Evolutionary conservation across 169 alveolate species (phyloP), one percentile per base, ranked within the genome.

Genomic region (Cryptosporidium felis): DNA sequence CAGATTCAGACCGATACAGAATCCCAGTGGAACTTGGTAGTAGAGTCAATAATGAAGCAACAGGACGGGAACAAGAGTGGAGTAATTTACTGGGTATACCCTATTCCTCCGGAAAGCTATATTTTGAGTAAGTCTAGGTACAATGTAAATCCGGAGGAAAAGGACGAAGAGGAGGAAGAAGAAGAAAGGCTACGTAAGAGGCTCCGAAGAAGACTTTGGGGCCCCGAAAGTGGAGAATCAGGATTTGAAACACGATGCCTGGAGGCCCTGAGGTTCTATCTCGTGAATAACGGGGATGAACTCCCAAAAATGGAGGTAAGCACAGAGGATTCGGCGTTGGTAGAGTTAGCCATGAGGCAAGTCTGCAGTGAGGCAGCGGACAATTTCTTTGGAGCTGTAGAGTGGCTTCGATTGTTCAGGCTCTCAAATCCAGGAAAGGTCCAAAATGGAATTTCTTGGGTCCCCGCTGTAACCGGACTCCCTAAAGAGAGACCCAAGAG

Each of bases 291-390:
- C 1, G 67, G 26, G 12, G 46, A 34, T 3, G 74, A 38, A 16
- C 1, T 74, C 32, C 51, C 38, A 42, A 74, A 56, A 34, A 74
- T 74, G 74, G 85, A 74, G 36, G 67, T 53, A 18, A 42, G 56
- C 16, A 74, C 85, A 2, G 58, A 56, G 8, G 85, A 74, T 21
- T 26, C 12, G 26, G 60, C 85, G 1, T 53, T 74, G 32, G 23
- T 74, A 36, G 67, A 74, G 18, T 32, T 32, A 34, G 66, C 46
- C 16, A 38, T 74, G 21, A 74, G 67, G 8, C 16, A 56, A 21
- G 60, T 74, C 16, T 74, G 85, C 41, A 53, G 56, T 21, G 85
- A 74, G 28, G 85, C 85, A 21, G 85, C 62, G 4, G 85, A 74
- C 16, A 28, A 44, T 0, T 74, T 74, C 32, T 74, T 74, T 34